Conservation (phyloP, 768 basidiomycete species). For the Brasilioporus rufonigricans region DNA sequence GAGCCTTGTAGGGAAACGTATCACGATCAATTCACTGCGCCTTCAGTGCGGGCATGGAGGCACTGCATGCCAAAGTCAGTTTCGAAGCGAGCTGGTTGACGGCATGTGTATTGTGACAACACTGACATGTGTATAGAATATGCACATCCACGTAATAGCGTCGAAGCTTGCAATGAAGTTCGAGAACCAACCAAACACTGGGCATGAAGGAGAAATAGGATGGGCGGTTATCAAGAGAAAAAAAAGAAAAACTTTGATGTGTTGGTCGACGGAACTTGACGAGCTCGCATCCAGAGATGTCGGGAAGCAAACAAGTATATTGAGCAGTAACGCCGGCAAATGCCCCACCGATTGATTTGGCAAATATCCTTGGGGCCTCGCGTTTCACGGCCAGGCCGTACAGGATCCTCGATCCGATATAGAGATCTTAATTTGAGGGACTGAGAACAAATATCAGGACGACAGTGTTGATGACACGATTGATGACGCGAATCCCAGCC, state of each 20-base stretch:
- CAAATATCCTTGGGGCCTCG: slow-evolving; percentile 44
- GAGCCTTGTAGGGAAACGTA: slow-evolving; percentile 49
- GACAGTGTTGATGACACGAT: slow-evolving; percentile 39
- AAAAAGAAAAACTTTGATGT: too few relatives aligned
- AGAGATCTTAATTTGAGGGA: slow-evolving; percentile 56
- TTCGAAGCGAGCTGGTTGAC: slow-evolving; percentile 3
- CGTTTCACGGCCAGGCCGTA: slow-evolving; percentile 47
- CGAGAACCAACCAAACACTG: slow-evolving; percentile 25
- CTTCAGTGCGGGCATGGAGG: slow-evolving; percentile 23
- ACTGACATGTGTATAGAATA: slow-evolving; percentile 28
- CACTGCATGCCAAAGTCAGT: slow-evolving; percentile 11
- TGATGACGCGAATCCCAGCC: slow-evolving; percentile 48
- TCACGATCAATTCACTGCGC: slow-evolving; percentile 43
- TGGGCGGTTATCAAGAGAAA: slow-evolving; percentile 23
- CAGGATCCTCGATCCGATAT: slow-evolving; percentile 47
- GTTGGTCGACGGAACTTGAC: slow-evolving; percentile 48
- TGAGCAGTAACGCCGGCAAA: slow-evolving; percentile 40
- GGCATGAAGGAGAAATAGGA: slow-evolving; percentile 1
- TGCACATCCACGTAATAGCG: slow-evolving; percentile 36
- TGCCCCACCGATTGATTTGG: slow-evolving; percentile 32
- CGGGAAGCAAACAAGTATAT: slow-evolving; percentile 55
- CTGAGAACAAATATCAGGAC: slow-evolving; percentile 45
- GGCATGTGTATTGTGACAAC: slow-evolving; percentile 6
- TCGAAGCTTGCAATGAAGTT: slow-evolving; percentile 33
- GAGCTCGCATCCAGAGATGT: slow-evolving; percentile 57